Percentiles rank a stretch among this genome's conserved stretches.
These are phyloP conservation scores for Hymenoscyphus fraxineus DNA, from an alignment of 2,329 filamentous ascomycete genomes.

Conservation along the genomic window DNA sequence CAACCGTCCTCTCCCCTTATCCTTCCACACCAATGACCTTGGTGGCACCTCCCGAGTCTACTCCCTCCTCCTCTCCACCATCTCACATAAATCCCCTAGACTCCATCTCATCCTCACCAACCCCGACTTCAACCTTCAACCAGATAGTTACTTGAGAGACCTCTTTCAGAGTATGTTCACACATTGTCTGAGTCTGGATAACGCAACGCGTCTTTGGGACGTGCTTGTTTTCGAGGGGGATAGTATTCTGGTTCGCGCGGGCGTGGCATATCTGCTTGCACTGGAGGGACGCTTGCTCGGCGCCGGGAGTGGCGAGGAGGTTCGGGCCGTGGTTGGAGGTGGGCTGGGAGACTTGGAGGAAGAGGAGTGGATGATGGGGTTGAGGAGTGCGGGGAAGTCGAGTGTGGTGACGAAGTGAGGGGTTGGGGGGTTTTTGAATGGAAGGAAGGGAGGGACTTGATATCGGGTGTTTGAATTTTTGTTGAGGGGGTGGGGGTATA, in stretches of 20 bases:
- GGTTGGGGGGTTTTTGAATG: not conserved
- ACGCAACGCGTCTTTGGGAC: conserved; percentile 73
- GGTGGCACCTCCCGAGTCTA: conserved; percentile 68
- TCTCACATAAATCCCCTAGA: conserved; percentile 59
- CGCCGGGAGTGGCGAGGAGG: conserved; percentile 20
- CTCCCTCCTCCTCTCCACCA: conserved; percentile 62
- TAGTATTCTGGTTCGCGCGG: conserved; percentile 64
- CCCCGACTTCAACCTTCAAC: conserved; percentile 43
- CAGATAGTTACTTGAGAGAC: conserved; percentile 52
- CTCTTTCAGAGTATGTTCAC: conserved; percentile 66
- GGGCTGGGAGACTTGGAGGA: conserved; percentile 21
- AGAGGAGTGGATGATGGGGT: conserved; percentile 29
- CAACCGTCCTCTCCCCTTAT: conserved; percentile 70
- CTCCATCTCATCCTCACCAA: conserved; percentile 62
- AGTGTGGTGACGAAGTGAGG: not conserved
- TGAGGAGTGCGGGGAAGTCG: conserved; percentile 29
- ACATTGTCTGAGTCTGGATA: conserved; percentile 59
- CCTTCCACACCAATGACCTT: conserved; percentile 68
- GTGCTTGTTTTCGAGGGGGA: conserved; percentile 82
- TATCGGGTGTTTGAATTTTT: no score
- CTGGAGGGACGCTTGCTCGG: conserved; percentile 50
- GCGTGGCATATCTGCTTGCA: conserved; percentile 59
- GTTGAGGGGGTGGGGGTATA: rapidly evolving
- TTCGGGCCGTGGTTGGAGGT: conserved; percentile 19
- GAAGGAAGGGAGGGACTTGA: not conserved